Base-by-base conservation (phyloP, 2,329 filamentous ascomycete genomes). In the Colletotrichum musicola region DNA sequence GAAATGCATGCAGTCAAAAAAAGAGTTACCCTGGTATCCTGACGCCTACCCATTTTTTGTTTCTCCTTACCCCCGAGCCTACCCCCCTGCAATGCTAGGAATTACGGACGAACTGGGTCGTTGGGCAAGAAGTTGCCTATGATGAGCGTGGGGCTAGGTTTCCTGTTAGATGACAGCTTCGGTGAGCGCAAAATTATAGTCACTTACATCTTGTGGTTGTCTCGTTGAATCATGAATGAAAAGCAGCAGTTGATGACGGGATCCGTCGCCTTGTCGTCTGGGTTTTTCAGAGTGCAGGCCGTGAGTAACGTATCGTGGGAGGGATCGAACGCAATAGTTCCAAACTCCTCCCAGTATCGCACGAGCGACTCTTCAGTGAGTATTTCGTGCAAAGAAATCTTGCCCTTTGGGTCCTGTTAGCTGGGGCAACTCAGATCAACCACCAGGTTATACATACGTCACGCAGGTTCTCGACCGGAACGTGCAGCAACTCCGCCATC, bases 261-360 rank as follows among this genome's bases (percentile, higher is more conserved):
- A 62, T 92, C 88, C 51, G 89, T 89, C 3, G 91, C 89, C 69
- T 87, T 87, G 58, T 89, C 85, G 71, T 90, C 88, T 4, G 93
- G 95, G 73, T 90, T 95, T 80, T 97, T 97, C 70, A 99, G 82
- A 12, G 93, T 92, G 78, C 96, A 99, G 72, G 93, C 95, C 22
- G 96, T 99, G 73, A 99, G 84, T 75, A 99, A 93, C 22, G 95
- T 97, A 78, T 99, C 97, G 77, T 98, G 96, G 10, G 89, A 91
- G 65, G 92, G 90, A 77, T 99, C 96, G 80, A 99, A 99, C 10
- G 96, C 97, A 74, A 99, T 98, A 5, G 94, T 95, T 58, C 95
- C 95, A 76, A 99, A 99, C 76, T 99, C 97, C 81, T 99, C 96
- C 96, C 96, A 99, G 76, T 99, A 99, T 74, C 93, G 93, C 62